These are phyloP conservation scores for Colletotrichum limetticola DNA, from an alignment of 2,329 filamentous ascomycete genomes.

Conservation along the genomic window DNA sequence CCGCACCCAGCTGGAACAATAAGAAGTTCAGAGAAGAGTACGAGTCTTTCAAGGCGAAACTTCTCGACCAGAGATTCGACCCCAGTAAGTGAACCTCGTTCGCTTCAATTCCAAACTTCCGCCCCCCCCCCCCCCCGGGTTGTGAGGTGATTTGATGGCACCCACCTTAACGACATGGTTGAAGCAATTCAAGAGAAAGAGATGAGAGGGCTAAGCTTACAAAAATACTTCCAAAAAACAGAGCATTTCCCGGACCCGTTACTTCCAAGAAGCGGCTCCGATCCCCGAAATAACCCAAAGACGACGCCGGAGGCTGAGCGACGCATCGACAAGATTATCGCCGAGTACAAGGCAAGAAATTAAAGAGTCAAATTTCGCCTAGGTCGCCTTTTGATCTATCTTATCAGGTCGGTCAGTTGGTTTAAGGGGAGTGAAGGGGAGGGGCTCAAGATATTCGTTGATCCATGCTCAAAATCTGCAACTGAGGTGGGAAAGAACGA, in stretches of 20 bases:
- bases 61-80: slow-evolving; percentile 59
- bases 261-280: slow-evolving; percentile 46
- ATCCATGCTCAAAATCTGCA: background rate
- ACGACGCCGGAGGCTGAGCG: slow-evolving; percentile 55
- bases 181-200: background rate
- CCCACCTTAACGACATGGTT: background rate
- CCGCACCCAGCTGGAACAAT: slow-evolving; percentile 39
- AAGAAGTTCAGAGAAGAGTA: slow-evolving; percentile 57
- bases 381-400: background rate
- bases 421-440: too few relatives aligned
- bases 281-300: slow-evolving; percentile 47
- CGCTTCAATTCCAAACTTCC: background rate
- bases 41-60: slow-evolving; percentile 48
- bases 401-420: background rate
- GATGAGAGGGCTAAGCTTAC: background rate
- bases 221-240: slow-evolving; percentile 10
- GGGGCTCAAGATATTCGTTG: background rate
- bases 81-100: slow-evolving; percentile 42
- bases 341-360: slow-evolving; percentile 18
- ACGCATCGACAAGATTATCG: slow-evolving; percentile 49
- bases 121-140: too few relatives aligned
- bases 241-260: slow-evolving; percentile 60
- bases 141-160: too few relatives aligned
- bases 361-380: background rate
- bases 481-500: background rate